phyloP scores from a whole-genome alignment of 306 rosid genomes.

The Pterocarpus santalinus region DNA sequence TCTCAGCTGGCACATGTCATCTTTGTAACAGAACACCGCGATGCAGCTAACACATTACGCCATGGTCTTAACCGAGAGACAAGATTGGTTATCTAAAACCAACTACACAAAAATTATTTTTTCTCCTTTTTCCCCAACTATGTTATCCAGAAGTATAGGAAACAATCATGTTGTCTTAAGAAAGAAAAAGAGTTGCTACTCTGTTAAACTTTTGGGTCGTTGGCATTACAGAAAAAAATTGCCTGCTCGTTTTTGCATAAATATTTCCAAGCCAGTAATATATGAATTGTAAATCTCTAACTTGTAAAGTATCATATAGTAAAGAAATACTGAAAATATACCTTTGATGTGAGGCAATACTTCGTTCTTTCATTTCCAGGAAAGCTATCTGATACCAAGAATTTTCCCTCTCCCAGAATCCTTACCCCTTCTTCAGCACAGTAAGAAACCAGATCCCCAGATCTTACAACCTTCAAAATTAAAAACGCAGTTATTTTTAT shows the following conservation, averaged over 20 bases:
- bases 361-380: constrained; percentile 99
- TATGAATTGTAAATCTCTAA: background rate
- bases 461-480: constrained; percentile 92
- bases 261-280: background rate
- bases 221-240: too few relatives aligned
- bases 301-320: background rate
- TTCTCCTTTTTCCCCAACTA: background rate
- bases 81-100: background rate
- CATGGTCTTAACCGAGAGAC: background rate
- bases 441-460: constrained; percentile 96
- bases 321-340: constrained; percentile 37
- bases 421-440: constrained; percentile 96
- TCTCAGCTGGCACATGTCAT: background rate
- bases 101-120: background rate
- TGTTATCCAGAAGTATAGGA: background rate
- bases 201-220: background rate
- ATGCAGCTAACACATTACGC: background rate
- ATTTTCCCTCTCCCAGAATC: constrained; percentile 96
- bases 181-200: background rate
- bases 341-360: constrained; percentile 98
- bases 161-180: background rate
- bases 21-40: background rate
- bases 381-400: constrained; percentile 94
- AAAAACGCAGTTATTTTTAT: constrained; percentile 26
- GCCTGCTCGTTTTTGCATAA: too few relatives aligned